Conservation (phyloP, 345 rosid genomes). For the Clausena lansium region DNA sequence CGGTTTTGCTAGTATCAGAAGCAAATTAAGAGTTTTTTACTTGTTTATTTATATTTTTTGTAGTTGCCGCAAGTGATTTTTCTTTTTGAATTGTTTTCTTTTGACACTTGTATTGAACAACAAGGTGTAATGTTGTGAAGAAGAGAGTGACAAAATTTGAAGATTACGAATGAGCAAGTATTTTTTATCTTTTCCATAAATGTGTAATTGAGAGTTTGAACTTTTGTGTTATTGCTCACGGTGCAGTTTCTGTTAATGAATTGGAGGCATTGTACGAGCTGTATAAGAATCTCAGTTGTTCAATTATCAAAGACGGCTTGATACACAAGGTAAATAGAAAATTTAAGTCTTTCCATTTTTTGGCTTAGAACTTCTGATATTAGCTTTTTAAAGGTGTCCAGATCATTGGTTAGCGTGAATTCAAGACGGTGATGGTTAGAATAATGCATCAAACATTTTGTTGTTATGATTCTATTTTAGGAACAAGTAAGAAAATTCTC, state of each 20-base stretch:
- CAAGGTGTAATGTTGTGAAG: not conserved
- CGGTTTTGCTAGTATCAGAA: not conserved
- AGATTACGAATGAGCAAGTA: not conserved
- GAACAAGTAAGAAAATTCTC: not conserved
- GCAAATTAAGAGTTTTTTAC: not conserved
- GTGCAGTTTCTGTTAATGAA: conserved; percentile 67
- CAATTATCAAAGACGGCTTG: conserved; percentile 63
- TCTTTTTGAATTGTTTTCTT: not conserved
- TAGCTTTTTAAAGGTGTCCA: not conserved
- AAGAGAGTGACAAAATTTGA: not conserved
- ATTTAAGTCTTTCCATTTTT: not conserved
- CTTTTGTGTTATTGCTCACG: not conserved
- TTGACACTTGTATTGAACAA: not conserved
- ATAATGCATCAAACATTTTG: not conserved
- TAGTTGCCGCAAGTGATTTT: too few species aligned
- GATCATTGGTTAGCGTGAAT: not conserved
- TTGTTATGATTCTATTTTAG: not conserved
- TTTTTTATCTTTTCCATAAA: not conserved
- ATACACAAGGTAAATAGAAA: conserved; percentile 64
- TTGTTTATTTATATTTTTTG: not conserved
- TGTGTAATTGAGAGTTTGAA: not conserved
- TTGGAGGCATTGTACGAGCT: conserved; percentile 73
- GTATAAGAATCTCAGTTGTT: conserved; percentile 64
- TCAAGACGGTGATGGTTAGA: not conserved
- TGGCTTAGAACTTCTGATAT: not conserved